Evolutionary conservation across 2,329 filamentous ascomycete genomes (phyloP), one percentile per base, ranked within the genome.

Genomic region (Penicillium brevicompactum): DNA sequence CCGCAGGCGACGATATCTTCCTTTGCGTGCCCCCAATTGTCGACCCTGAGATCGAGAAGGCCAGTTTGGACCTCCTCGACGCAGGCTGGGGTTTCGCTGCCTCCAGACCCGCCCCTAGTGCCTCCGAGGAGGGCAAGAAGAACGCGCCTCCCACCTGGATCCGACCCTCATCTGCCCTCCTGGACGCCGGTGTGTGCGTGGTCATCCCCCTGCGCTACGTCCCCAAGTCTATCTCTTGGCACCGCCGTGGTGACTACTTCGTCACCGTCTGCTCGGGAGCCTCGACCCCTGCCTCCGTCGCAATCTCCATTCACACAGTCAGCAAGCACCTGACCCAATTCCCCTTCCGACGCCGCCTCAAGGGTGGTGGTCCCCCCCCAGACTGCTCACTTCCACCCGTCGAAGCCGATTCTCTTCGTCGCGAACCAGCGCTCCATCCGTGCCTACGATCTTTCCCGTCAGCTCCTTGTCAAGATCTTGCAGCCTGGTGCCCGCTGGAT

Each of bases 401-500:
- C 88, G 40, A 88, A 92, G 63, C 92, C 94, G 0, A 86, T 96
- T 47, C 92, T 99, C 78, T 97, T 97, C 70, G 91, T 99, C 52
- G 94, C 94, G 3, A 97, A 95, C 10, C 92, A 96, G 74, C 90
- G 93, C 66, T 89, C 89, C 55, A 92, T 99, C 69, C 89, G 94
- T 53, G 90, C 90, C 69, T 99, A 99, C 77, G 94, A 99, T 73
- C 83, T 99, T 44, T 89, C 93, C 62, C 88, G 88, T 67, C 92
- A 97, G 72, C 90, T 95, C 69, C 85, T 99, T 32, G 84, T 97
- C 74, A 96, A 96, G 79, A 91, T 94, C 55, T 80, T 99, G 55
- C 91, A 96, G 70, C 94, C 94, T 0, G 94, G 94, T 68, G 92
- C 93, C 3, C 87, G 92, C 61, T 92, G 92, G 91, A 97, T 99